Conservation (phyloP, 768 basidiomycete genomes). For the Nidula microcarpa region DNA sequence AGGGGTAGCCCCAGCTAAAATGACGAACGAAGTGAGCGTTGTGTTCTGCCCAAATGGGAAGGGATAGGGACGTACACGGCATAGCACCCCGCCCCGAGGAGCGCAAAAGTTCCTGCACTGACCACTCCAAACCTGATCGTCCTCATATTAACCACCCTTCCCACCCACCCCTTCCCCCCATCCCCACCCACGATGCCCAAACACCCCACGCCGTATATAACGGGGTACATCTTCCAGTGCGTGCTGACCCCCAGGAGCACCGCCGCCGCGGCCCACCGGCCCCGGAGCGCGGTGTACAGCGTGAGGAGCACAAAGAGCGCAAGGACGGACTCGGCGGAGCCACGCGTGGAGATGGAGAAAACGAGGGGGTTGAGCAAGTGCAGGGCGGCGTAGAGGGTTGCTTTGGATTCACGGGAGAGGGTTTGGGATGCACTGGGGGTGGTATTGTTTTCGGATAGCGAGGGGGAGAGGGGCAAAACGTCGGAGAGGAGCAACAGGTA, state of each 20-base stretch:
- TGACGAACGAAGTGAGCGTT: not conserved
- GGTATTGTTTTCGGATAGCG: conserved; percentile 5
- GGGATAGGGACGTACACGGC: conserved; percentile 31
- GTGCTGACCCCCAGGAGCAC: conserved; percentile 76
- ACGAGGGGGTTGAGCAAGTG: conserved; percentile 95
- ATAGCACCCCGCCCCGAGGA: conserved; percentile 66
- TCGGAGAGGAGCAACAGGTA: conserved; percentile 53
- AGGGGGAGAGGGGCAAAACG: conserved; percentile 32
- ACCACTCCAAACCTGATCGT: conserved; percentile 65
- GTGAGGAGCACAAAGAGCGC: conserved; percentile 74
- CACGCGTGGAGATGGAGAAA: conserved; percentile 94
- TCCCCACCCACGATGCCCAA: conserved; percentile 46
- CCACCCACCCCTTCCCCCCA: conserved; percentile 10
- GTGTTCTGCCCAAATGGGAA: not conserved
- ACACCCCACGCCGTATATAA: conserved; percentile 84
- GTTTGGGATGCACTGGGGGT: conserved; percentile 2
- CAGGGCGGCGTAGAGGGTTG: conserved; percentile 57
- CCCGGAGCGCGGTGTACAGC: conserved; percentile 55
- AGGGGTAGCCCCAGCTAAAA: conserved; percentile 84
- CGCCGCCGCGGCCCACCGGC: conserved; percentile 64
- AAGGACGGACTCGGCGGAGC: conserved; percentile 90
- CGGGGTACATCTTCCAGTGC: conserved; percentile 97
- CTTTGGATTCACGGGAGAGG: conserved; percentile 19
- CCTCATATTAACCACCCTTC: conserved; percentile 40
- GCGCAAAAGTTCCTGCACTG: conserved; percentile 65